A percentile compares a stretch with the other conserved stretches of the same genome.
Conservation (phyloP, 2,329 filamentous ascomycete species). For the Clonostachys rhizophaga region DNA sequence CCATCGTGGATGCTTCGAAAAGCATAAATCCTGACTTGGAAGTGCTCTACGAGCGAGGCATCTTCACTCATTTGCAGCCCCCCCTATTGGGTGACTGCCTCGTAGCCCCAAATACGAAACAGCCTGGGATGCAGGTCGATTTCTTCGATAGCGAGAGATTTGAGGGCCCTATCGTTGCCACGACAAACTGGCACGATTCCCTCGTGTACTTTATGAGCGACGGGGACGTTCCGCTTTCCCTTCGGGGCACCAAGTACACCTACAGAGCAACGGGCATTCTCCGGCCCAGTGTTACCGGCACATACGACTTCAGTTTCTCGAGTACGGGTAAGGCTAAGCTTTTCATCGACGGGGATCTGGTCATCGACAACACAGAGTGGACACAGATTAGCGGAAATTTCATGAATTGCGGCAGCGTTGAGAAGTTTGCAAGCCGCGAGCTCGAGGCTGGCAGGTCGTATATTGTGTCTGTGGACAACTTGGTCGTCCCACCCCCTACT, state of each 20-base stretch:
- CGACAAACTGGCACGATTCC: constrained; percentile 8
- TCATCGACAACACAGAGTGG: constrained; percentile 65
- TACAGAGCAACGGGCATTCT: constrained; percentile 49
- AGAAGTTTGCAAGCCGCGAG: constrained; percentile 1
- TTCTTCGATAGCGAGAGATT: constrained; percentile 1
- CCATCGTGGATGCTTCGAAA: background rate
- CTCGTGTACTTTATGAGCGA: constrained; percentile 11
- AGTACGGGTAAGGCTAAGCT: constrained; percentile 60
- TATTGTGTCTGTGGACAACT: constrained; percentile 7
- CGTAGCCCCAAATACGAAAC: background rate
- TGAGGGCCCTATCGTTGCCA: constrained; percentile 4
- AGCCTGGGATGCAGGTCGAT: background rate
- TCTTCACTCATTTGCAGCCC: constrained; percentile 8
- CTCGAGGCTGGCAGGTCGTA: constrained; percentile 6
- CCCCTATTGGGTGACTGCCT: constrained; percentile 3
- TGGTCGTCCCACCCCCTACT: constrained; percentile 8
- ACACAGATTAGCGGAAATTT: constrained; percentile 52
- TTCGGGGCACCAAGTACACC: background rate
- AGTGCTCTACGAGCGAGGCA: constrained; percentile 5
- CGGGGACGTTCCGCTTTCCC: constrained; percentile 49
- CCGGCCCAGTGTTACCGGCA: constrained; percentile 52
- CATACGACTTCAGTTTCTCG: constrained; percentile 63
- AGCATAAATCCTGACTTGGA: constrained; percentile 2
- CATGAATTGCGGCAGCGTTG: constrained; percentile 9
- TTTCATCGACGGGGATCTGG: constrained; percentile 52